Base-by-base conservation (phyloP, 495 filamentous ascomycete genomes). In the Tuber indicum region DNA sequence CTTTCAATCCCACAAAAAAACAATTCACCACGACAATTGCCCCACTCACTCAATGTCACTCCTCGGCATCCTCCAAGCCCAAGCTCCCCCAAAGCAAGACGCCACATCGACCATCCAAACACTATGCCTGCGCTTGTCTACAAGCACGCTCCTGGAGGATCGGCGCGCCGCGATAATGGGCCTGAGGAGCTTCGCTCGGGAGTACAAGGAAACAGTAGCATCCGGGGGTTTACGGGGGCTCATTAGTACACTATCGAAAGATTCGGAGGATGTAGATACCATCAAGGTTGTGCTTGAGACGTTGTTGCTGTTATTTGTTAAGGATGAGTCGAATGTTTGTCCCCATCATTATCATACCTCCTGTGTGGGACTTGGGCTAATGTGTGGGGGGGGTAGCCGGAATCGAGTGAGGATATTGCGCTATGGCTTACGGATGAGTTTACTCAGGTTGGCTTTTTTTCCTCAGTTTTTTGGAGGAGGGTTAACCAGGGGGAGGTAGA, bases 351-450 rank as follows among this genome's bases (percentile, higher is more conserved):
- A 45, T 72, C 42, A 44, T 26, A 71, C 26, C 46, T 43, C 58
- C 42, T 47, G 71, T 62, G 58, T 66, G 42, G 42, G 32, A 17
- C 44, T 71, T 43, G 71, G 32, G 39, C 62, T 41, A 73, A 42
- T 7, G 44, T 39, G 45, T 21, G 41, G 45, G 39, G 32, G 2
- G 58, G 76, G 72, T 83, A 92, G 91, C 93, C 94, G 72, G 96
- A 99, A 88, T 94, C 96, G 66, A 97, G 94, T 21, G 96, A 98
- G 76, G 96, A 99, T 84, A 96, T 99, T 82, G 92, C 93, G 43
- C 89, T 98, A 9, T 98, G 95, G 94, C 88, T 99, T 74, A 95
- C 96, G 71, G 96, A 99, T 85, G 94, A 98, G 84, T 99, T 99
- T 82, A 98, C 96, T 45, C 94, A 97, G 88, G 92, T 93, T 85